phyloP scores from a whole-genome alignment of 2,329 filamentous ascomycete species.

The Xylaria sp. region DNA sequence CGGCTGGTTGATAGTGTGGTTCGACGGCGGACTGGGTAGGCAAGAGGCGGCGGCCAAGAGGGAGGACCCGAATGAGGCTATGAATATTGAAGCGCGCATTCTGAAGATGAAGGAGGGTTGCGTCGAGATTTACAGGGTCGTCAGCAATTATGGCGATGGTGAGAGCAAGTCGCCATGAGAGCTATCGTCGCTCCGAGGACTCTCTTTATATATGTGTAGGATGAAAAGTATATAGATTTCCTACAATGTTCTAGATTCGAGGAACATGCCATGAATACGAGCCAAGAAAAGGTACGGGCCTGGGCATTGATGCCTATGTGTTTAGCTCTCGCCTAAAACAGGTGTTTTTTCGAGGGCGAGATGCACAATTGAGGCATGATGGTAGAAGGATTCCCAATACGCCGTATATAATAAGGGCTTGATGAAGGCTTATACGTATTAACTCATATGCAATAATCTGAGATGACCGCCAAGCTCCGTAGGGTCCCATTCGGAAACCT shows the following conservation, averaged over 20 bases:
- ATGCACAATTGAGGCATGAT: slow-evolving; percentile 16
- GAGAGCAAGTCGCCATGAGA: slow-evolving; percentile 11
- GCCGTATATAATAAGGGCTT: slow-evolving; percentile 14
- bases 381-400: slow-evolving; percentile 24
- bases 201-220: slow-evolving; percentile 28
- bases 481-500: background rate
- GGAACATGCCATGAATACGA: slow-evolving; percentile 17
- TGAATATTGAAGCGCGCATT: slow-evolving; percentile 25
- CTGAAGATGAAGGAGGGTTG: slow-evolving; percentile 15
- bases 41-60: slow-evolving; percentile 24
- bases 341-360: slow-evolving; percentile 1
- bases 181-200: slow-evolving; percentile 9
- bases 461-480: background rate
- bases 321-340: slow-evolving; percentile 16
- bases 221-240: background rate
- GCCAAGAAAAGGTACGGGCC: slow-evolving; percentile 8
- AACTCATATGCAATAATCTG: background rate
- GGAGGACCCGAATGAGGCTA: slow-evolving; percentile 20
- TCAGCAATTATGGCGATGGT: slow-evolving; percentile 9
- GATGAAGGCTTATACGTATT: background rate
- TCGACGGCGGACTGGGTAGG: slow-evolving; percentile 18
- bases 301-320: slow-evolving; percentile 17
- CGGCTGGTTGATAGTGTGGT: slow-evolving; percentile 27
- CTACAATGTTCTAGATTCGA: slow-evolving; percentile 19
- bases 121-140: slow-evolving; percentile 14